Percentiles rank a stretch among this genome's conserved stretches.
Conservation (phyloP, 352 stramenopile species). For the Phytopythium oedochilum region DNA sequence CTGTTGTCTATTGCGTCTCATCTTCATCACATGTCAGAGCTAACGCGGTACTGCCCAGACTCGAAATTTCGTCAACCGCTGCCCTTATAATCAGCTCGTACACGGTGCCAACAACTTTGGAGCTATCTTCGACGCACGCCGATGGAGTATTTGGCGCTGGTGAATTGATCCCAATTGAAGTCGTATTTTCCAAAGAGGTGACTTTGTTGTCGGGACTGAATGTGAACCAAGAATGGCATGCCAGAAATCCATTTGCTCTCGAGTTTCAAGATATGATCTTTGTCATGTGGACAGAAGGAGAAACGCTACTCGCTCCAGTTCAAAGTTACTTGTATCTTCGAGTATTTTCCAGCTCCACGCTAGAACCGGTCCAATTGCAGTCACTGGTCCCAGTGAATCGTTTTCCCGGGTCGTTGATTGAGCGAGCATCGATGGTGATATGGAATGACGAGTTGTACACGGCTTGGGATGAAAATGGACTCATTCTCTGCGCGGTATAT, state of each 20-base stretch:
- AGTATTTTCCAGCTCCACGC: slow-evolving; percentile 37
- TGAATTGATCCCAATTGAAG: slow-evolving; percentile 61
- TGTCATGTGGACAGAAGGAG: slow-evolving; percentile 65
- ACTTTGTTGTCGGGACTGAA: slow-evolving; percentile 61
- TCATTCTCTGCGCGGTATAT: slow-evolving; percentile 52
- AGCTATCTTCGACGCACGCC: slow-evolving; percentile 42
- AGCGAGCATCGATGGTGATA: slow-evolving; percentile 30
- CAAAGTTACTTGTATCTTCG: slow-evolving; percentile 53
- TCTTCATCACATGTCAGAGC: slow-evolving; percentile 33
- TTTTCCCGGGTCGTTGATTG: slow-evolving; percentile 44
- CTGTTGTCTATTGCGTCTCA: slow-evolving; percentile 38
- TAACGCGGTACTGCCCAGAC: slow-evolving; percentile 25
- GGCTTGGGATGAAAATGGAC: slow-evolving; percentile 65
- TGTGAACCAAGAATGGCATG: slow-evolving; percentile 44
- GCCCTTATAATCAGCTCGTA: slow-evolving; percentile 43
- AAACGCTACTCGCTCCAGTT: slow-evolving; percentile 19
- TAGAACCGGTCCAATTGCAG: slow-evolving; percentile 21
- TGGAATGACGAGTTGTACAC: slow-evolving; percentile 51
- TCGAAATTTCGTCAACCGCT: slow-evolving; percentile 22
- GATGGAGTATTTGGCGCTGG: slow-evolving; percentile 52
- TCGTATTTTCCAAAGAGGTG: slow-evolving; percentile 65
- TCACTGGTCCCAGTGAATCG: slow-evolving; percentile 34
- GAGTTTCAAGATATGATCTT: slow-evolving; percentile 42
- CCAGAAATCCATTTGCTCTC: slow-evolving; percentile 29
- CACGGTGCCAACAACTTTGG: slow-evolving; percentile 52